Percentiles rank a stretch among this genome's conserved stretches.
Conservation (phyloP, 805 yeast species). For the Wickerhamiella hasegawae region DNA sequence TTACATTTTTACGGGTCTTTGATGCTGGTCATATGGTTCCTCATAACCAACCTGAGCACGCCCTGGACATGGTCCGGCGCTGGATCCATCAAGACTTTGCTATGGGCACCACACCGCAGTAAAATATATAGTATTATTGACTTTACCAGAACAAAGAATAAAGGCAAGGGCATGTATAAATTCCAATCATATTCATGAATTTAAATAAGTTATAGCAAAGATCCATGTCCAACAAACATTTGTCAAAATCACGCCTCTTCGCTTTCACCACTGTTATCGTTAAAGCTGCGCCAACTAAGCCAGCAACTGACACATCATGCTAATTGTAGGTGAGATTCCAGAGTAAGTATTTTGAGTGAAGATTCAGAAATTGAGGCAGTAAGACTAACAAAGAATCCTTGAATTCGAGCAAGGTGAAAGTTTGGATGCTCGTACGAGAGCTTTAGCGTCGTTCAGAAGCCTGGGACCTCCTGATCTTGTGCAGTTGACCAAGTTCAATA, state of each 20-base stretch:
- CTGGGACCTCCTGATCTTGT: constrained; percentile 66
- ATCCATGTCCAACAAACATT: too few species aligned
- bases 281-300: neutral
- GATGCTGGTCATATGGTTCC: constrained; percentile 94
- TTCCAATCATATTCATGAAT: too few species aligned
- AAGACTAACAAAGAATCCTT: constrained; percentile 21
- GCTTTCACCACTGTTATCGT: too few species aligned
- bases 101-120: too few species aligned
- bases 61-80: constrained; percentile 53
- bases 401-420: constrained; percentile 38
- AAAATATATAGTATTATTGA: too few species aligned
- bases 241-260: too few species aligned
- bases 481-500: constrained; percentile 29
- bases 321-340: constrained; percentile 1
- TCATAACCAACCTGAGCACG: constrained; percentile 62
- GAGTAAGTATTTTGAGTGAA: constrained; percentile 1
- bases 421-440: constrained; percentile 32
- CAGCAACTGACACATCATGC: constrained; percentile 1
- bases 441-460: constrained; percentile 31
- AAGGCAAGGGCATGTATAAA: too few species aligned
- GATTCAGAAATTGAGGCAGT: neutral
- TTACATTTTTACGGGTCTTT: constrained; percentile 61
- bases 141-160: too few species aligned
- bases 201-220: too few species aligned
- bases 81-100: constrained; percentile 35